phyloP scores from a whole-genome alignment of 208 protist species.

The Acanthamoeba lenticulata region DNA sequence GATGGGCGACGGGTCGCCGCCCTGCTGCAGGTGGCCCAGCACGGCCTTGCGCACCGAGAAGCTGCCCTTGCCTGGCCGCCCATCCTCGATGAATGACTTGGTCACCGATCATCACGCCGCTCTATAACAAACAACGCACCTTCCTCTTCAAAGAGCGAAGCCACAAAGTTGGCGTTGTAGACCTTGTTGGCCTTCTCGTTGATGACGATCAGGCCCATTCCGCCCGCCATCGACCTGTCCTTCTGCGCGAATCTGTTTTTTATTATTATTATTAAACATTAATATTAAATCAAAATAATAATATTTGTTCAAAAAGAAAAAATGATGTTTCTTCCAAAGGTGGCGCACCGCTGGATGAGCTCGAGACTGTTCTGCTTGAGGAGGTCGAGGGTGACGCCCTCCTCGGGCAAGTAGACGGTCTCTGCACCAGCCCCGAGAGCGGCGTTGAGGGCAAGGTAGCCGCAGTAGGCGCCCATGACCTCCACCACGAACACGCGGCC shows the following conservation, averaged over 20 bases:
- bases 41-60: slow-evolving; percentile 76
- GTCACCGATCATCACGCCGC: neutral
- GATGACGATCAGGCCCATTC: slow-evolving; percentile 75
- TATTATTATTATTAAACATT: too few species aligned
- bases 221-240: neutral
- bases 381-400: slow-evolving; percentile 68
- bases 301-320: too few species aligned
- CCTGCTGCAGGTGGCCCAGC: slow-evolving; percentile 84
- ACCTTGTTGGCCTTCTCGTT: slow-evolving; percentile 78
- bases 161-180: slow-evolving; percentile 79
- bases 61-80: slow-evolving; percentile 58
- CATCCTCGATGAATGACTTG: neutral
- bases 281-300: neutral
- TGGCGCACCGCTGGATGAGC: slow-evolving; percentile 50
- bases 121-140: neutral
- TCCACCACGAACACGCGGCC: slow-evolving; percentile 84
- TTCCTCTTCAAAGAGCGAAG: slow-evolving; percentile 77
- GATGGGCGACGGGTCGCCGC: slow-evolving; percentile 77
- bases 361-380: slow-evolving; percentile 54
- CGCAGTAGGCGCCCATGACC: slow-evolving; percentile 79
- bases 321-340: neutral
- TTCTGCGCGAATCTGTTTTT: neutral
- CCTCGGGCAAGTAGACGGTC: slow-evolving; percentile 74
- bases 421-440: slow-evolving; percentile 82
- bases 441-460: slow-evolving; percentile 80